Base-by-base conservation (phyloP, 2,329 filamentous ascomycete genomes). In the Chaetomium globosum region DNA sequence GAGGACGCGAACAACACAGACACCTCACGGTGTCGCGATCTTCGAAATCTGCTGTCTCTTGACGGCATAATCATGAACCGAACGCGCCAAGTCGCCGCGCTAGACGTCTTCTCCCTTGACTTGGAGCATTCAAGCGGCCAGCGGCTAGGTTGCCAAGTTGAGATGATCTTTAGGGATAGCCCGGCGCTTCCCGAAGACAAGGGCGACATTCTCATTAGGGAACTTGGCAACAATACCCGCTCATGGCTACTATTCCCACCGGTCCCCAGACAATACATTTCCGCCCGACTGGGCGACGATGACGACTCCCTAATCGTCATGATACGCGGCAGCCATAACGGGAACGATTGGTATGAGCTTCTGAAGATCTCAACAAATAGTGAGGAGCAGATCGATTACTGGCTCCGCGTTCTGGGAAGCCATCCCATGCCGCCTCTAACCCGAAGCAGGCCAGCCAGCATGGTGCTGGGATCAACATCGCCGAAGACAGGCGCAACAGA, bases 171-270 rank as follows among this genome's bases (percentile, higher is more conserved):
- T 69, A 87, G 95, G 73, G 94, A 98, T 74, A 92, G 92, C 71
- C 82, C 87, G 28, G 82, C 84, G n/a, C 85, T 86, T 57, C 82
- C 85, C 43, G 85, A 85, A 3, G 85, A 89, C 68, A 81, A 85
- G 57, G 93, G 94, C 7, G 95, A 99, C 75, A 76, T 99, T n/a
- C 84, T 99, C 26, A 89, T 99, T 64, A 93, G 94, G 70, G 93
- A 98, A 76, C 87, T 93, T n/a, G 92, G 93, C 53, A 85, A 86
- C 60, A 83, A 85, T 6, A 87, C 89, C 16, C 86, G 87, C 61
- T 80, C 82, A 31, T 98, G 92, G 87, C 84, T 99, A 4, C 83
- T 99, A 0, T 97, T 99, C 73, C 90, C 93, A n/a, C 94, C 95
- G 0, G 83, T 97, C n/a, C 83, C 88, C 21, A 83, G 87, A 68